Percentiles rank a stretch among this genome's conserved stretches.
phyloP scores from a whole-genome alignment of 805 yeast genomes.

The Komagataella ulmi region DNA sequence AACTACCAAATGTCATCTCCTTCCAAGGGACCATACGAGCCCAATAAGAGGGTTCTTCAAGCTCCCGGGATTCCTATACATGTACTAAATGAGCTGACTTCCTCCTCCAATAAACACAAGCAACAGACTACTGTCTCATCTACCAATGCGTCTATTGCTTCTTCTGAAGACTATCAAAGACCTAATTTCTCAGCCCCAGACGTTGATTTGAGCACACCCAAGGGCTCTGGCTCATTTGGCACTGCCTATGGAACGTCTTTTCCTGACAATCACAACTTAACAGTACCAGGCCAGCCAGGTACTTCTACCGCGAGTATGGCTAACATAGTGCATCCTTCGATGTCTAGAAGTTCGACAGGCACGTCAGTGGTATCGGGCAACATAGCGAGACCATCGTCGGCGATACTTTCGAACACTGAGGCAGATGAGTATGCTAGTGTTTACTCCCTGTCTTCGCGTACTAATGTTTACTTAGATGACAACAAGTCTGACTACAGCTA shows the following conservation, averaged over 20 bases:
- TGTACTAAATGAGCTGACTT: neutral
- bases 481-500: neutral
- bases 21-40: neutral
- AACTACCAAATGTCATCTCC: neutral
- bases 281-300: neutral
- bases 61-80: neutral
- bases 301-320: neutral
- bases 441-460: neutral
- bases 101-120: neutral
- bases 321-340: neutral
- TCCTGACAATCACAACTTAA: neutral
- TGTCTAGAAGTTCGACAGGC: neutral
- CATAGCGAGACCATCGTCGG: neutral
- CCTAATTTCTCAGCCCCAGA: neutral
- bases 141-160: slow-evolving; percentile 15
- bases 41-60: neutral
- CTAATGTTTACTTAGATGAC: neutral
- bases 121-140: slow-evolving; percentile 4
- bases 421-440: neutral
- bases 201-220: neutral
- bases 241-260: neutral
- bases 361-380: neutral
- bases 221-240: neutral
- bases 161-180: slow-evolving; percentile 14
- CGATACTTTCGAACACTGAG: neutral